phyloP scores from a whole-genome alignment of 192 early-diverging fungal genomes.

The Mortierella antarctica region DNA sequence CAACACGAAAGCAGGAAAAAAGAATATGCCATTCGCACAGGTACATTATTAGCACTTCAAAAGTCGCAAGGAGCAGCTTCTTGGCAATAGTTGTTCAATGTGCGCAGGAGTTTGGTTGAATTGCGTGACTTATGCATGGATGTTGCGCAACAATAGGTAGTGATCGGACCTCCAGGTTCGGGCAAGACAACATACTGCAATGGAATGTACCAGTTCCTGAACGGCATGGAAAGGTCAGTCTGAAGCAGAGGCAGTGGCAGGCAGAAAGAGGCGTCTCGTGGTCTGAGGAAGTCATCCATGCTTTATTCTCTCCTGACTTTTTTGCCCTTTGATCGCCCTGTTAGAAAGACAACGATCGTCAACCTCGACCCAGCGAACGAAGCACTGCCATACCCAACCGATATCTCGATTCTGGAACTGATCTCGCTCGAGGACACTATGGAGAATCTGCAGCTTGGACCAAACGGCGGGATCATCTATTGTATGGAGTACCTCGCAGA shows the following conservation, averaged over 20 bases:
- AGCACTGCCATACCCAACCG: constrained; percentile 81
- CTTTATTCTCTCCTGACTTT: background rate
- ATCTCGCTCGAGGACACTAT: constrained; percentile 95
- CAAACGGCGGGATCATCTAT: constrained; percentile 97
- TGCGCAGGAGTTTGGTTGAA: background rate
- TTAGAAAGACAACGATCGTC: constrained; percentile 84
- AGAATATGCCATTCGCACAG: constrained; percentile 44
- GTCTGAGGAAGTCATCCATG: background rate
- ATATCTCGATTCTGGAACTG: constrained; percentile 87
- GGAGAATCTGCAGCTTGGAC: constrained; percentile 89
- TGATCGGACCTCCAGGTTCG: constrained; percentile 94
- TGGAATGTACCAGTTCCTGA: constrained; percentile 90
- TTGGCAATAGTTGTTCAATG: no score
- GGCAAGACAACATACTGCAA: constrained; percentile 97
- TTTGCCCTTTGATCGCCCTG: background rate
- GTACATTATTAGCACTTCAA: background rate
- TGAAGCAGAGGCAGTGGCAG: no score
- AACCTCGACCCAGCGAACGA: constrained; percentile 99
- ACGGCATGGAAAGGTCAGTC: constrained; percentile 71
- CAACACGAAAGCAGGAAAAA: constrained; percentile 1
- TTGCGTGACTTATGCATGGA: background rate
- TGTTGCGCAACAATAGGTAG: constrained; percentile 65
- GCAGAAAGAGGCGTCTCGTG: background rate
- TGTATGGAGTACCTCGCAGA: constrained; percentile 94
- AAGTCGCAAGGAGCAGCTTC: background rate